phyloP scores from a whole-genome alignment of 768 basidiomycete genomes.

The Lactarius tabidus region DNA sequence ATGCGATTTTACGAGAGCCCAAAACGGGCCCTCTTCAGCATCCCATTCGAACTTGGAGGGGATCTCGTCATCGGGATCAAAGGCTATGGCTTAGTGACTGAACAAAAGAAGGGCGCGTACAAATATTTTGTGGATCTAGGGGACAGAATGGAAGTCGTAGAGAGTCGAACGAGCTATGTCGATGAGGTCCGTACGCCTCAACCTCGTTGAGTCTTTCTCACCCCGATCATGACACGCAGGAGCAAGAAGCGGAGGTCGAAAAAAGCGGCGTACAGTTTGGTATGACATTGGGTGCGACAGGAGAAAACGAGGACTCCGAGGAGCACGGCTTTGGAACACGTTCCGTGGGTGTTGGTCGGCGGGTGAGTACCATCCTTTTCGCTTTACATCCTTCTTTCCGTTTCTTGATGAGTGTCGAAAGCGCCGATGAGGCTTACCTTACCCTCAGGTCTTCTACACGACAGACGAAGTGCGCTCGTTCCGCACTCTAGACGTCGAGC shows the following conservation, averaged over 20 bases:
- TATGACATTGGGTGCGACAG: conserved; percentile 40
- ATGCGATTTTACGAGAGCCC: conserved; percentile 80
- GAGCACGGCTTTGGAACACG: conserved; percentile 33
- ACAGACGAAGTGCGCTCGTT: conserved; percentile 79
- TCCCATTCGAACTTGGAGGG: conserved; percentile 76
- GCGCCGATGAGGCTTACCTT: too few relatives aligned
- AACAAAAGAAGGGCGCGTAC: conserved; percentile 80
- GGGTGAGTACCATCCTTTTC: conserved; percentile 39
- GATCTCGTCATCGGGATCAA: conserved; percentile 76
- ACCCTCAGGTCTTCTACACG: conserved; percentile 70
- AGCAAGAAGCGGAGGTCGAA: conserved; percentile 36
- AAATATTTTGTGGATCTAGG: conserved; percentile 81
- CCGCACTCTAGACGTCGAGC: conserved; percentile 73
- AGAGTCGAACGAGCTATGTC: conserved; percentile 63
- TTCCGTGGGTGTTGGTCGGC: conserved; percentile 46
- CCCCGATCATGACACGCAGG: conserved; percentile 24
- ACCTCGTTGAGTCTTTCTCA: not conserved
- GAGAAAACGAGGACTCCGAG: conserved; percentile 35
- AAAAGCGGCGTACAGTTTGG: conserved; percentile 39
- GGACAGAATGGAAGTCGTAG: conserved; percentile 72
- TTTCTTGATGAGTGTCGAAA: not conserved
- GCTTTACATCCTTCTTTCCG: not conserved
- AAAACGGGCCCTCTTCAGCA: conserved; percentile 77
- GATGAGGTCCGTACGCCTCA: conserved; percentile 58
- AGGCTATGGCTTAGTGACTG: conserved; percentile 87